Conservation (phyloP, 2,329 filamentous ascomycete genomes). For the Cladosporium sp. region DNA sequence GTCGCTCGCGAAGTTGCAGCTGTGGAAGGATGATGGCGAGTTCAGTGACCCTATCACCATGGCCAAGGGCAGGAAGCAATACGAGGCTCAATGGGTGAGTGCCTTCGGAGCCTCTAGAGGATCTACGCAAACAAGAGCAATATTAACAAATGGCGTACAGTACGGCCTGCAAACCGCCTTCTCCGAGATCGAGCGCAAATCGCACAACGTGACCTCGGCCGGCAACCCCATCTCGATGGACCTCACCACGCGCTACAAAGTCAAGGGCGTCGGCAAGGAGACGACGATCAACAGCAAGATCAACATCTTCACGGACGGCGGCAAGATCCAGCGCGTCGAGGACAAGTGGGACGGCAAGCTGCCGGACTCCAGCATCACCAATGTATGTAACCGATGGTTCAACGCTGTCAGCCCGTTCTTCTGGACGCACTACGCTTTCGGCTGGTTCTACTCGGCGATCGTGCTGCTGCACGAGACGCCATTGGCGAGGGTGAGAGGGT, state of each 20-base stretch:
- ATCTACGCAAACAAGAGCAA: background rate
- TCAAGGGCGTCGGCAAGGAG: conserved; percentile 49
- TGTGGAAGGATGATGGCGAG: conserved; percentile 53
- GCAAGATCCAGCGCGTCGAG: conserved; percentile 48
- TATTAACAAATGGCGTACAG: conserved; percentile 16
- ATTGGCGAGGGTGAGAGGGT: conserved; percentile 35
- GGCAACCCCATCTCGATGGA: conserved; percentile 57
- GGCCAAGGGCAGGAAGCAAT: conserved; percentile 50
- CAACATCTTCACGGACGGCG: conserved; percentile 39
- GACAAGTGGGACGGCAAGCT: conserved; percentile 51
- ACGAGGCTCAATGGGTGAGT: conserved; percentile 42
- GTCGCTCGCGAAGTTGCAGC: conserved; percentile 51
- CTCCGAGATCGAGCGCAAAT: conserved; percentile 50
- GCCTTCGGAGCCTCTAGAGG: background rate
- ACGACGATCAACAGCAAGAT: conserved; percentile 45
- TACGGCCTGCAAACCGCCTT: conserved; percentile 57
- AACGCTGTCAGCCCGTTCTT: conserved; percentile 30
- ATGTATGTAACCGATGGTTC: conserved; percentile 39
- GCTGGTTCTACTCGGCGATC: conserved; percentile 34
- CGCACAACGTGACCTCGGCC: conserved; percentile 46
- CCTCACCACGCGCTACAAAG: conserved; percentile 46
- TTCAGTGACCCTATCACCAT: conserved; percentile 56
- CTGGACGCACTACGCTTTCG: conserved; percentile 34
- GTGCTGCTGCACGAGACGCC: conserved; percentile 35
- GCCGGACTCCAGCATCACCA: conserved; percentile 44